Evolutionary conservation across 192 early-diverging fungal species (phyloP), one percentile per base, ranked within the genome.

Genomic region (Linnemannia elongata): DNA sequence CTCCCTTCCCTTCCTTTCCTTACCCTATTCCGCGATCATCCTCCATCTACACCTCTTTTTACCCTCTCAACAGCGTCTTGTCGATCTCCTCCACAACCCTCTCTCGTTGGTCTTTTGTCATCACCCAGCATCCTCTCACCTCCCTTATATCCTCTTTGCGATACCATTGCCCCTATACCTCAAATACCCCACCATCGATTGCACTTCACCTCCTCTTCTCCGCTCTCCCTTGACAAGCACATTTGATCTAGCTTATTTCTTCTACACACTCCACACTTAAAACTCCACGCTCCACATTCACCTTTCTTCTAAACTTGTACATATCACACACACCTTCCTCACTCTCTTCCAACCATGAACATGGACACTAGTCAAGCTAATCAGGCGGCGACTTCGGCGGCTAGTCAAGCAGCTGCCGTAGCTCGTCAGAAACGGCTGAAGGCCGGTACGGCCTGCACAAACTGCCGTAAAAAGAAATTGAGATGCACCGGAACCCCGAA

Each of bases 401-500:
- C 39, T 5, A 20, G 20, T 15, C 52, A 36, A 7, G 69, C 33
- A 7, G 24, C n/a, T 36, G 73, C 75, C 6, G 75, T 24, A 35
- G 49, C 54, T 36, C 47, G 81, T 12, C 81, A 82, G 38, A 82
- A 76, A 74, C 73, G 81, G 4, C 36, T 82, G 10, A 82, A 82
- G 54, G 81, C 81, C 27, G 81, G 81, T n/a, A 82, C 81, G 12
- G 81, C 81, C 22, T 82, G 81, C 81, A 82, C 75, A 13, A 76
- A 82, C 41, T 82, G 81, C 47, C 81, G 81, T 30, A 74, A 66
- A 38, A 82, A 82, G 54, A 82, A 82, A 49, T 33, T 81, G 20
- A 39, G 75, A 33, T 82, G 81, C 75, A 76, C 81, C 18, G 81
- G 81, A 75, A 82, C 75, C 20, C 81, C 75, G 36, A 69, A 82